phyloP scores from a whole-genome alignment of 1,284 basidiomycete genomes.

The Apiotrichum domesticum region DNA sequence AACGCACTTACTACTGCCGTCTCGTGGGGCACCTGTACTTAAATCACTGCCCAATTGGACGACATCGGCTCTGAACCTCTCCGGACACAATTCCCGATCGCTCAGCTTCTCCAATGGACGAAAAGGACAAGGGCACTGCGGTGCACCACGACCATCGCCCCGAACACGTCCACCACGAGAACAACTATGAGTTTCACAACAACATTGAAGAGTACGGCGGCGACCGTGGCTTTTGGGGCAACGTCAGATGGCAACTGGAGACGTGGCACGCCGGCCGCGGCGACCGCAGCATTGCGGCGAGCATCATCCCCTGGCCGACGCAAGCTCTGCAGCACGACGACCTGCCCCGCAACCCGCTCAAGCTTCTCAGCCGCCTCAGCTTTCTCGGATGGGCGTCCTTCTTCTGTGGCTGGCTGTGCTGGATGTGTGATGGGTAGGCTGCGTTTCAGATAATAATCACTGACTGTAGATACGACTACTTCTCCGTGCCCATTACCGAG shows the following conservation, averaged over 20 bases:
- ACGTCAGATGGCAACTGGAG: constrained; percentile 22
- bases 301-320: constrained; percentile 27
- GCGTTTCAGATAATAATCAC: too few species aligned
- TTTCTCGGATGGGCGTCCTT: constrained; percentile 37
- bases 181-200: background rate
- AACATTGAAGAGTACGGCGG: background rate
- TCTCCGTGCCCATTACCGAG: constrained; percentile 40
- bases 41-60: too few species aligned
- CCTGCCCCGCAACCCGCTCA: constrained; percentile 40
- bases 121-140: too few species aligned
- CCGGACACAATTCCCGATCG: too few species aligned
- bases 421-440: constrained; percentile 48
- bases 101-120: too few species aligned
- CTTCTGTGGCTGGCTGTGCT: constrained; percentile 55
- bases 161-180: too few species aligned
- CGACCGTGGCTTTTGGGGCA: constrained; percentile 6
- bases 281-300: constrained; percentile 22
- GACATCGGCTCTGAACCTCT: too few species aligned
- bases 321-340: constrained; percentile 3
- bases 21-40: too few species aligned
- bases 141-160: too few species aligned
- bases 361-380: constrained; percentile 44
- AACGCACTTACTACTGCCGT: too few species aligned
- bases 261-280: constrained; percentile 38
- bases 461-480: constrained; percentile 24